Base-by-base conservation (phyloP, 169 alveolate genomes). In the Eimeria brunetti region DNA sequence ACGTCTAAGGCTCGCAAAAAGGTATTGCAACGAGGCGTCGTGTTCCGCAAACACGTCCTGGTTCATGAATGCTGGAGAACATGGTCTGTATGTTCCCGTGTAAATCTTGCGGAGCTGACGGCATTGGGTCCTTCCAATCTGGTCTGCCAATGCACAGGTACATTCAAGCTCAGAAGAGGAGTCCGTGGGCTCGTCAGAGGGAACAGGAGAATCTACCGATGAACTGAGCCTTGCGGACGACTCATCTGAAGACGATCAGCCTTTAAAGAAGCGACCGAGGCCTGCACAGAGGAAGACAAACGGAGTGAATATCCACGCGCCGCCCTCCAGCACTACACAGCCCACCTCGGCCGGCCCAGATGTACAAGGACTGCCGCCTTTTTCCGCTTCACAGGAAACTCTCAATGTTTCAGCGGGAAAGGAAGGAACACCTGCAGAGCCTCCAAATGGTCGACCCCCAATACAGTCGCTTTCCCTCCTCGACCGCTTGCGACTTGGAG, bases 401-500 rank as follows among this genome's bases (percentile, higher is more conserved):
- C 53, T 81, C 76, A 60, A 38, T 8, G 44, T 51, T 9, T 22
- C 60, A 24, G 58, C 80, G 11, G 91, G 33, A 12, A 85, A 85
- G 80, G 67, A 62, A 60, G 78, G 60, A 36, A 58, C 30, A 16
- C 56, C 78, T 8, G 58, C 53, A 53, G 80, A 85, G 16, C 36
- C 78, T 44, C 91, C 75, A 38, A 46, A 67, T 6, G 91, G 30
- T 20, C 91, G n/a, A n/a, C 91, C 91, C 38, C 91, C 91, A 20
- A 33, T 85, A 16, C 91, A 85, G 91, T 85, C 91, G 64, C 91
- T 85, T 0, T 85, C 91, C 62, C 91, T 85, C 18, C 91, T 85
- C 36, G 91, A 85, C 49, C 75, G 91, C n/a, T 81, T 85, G 8
- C 53, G 91, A 27, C 91, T 85, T 11, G 91, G 91, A 24, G 91